phyloP scores from a whole-genome alignment of 2,329 filamentous ascomycete species.

The Alternaria alternata region DNA sequence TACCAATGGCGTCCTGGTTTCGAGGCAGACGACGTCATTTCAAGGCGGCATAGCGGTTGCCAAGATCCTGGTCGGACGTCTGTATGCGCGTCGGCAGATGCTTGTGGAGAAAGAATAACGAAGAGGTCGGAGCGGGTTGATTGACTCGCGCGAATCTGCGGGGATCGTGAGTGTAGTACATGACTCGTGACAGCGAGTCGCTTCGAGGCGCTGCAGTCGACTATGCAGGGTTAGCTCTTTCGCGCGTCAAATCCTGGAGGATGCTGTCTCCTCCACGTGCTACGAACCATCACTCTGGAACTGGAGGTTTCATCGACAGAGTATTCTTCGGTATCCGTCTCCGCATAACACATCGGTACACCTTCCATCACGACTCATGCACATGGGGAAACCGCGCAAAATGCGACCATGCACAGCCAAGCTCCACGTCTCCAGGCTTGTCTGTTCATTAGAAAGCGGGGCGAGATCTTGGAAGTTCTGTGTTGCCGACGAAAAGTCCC shows the following conservation, averaged over 20 bases:
- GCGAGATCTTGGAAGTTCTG: not conserved
- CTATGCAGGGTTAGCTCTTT: not conserved
- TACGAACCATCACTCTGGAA: not conserved
- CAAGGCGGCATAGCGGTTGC: conserved; percentile 24
- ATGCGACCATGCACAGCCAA: conserved; percentile 15
- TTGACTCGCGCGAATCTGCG: conserved; percentile 9
- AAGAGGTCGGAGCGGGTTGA: conserved; percentile 7
- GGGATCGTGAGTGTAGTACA: conserved; percentile 4
- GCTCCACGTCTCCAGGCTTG: conserved; percentile 4
- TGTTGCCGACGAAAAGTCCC: conserved; percentile 17
- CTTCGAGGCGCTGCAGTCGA: not conserved
- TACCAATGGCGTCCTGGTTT: conserved; percentile 23
- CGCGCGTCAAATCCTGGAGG: not conserved
- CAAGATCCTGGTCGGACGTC: conserved; percentile 29
- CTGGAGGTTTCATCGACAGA: not conserved
- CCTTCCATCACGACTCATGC: conserved; percentile 3
- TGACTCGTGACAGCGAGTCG: conserved; percentile 5
- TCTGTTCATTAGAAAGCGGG: conserved; percentile 5
- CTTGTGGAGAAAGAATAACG: conserved; percentile 14
- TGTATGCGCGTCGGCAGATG: conserved; percentile 25
- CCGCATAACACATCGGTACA: not conserved
- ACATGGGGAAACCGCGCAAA: conserved; percentile 1
- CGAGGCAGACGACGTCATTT: conserved; percentile 12
- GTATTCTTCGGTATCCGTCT: not conserved
- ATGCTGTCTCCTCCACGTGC: conserved; percentile 6